Percentiles rank a stretch among this genome's conserved stretches.
Evolutionary conservation across 2,329 filamentous ascomycete genomes (phyloP).

Genomic region (Pyrenophora teres): DNA sequence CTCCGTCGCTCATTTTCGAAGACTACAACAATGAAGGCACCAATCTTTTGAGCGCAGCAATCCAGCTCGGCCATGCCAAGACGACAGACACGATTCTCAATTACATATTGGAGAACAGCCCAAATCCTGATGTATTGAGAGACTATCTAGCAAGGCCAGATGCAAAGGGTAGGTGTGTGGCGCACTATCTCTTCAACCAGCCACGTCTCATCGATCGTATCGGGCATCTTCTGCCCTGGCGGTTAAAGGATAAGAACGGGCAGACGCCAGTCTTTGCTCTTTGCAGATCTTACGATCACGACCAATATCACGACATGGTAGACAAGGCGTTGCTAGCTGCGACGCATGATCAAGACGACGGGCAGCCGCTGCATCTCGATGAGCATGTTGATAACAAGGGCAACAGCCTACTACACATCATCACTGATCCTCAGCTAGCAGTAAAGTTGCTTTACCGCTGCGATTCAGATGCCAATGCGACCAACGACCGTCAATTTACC

Average conservation of each 20-base stretch:
- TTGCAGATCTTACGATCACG: constrained; percentile 93
- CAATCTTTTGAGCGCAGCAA: constrained; percentile 84
- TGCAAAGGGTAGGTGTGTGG: constrained; percentile 81
- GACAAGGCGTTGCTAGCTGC: constrained; percentile 77
- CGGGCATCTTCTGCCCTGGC: constrained; percentile 82
- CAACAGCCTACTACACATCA: constrained; percentile 93
- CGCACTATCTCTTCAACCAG: constrained; percentile 95
- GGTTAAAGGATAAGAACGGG: constrained; percentile 89
- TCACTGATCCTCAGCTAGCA: constrained; percentile 82
- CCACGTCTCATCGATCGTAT: constrained; percentile 79
- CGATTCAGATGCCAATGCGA: constrained; percentile 94
- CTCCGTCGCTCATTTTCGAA: constrained; percentile 70
- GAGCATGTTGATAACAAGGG: constrained; percentile 92
- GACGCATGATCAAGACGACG: constrained; percentile 74
- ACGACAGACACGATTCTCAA: constrained; percentile 77
- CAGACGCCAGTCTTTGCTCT: constrained; percentile 97
- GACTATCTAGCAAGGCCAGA: constrained; percentile 79
- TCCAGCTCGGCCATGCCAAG: constrained; percentile 78
- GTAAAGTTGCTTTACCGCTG: constrained; percentile 77
- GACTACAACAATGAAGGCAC: constrained; percentile 91
- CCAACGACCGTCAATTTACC: constrained; percentile 93
- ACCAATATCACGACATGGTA: constrained; percentile 86
- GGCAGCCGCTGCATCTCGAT: constrained; percentile 81
- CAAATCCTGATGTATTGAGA: constrained; percentile 61
- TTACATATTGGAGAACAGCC: constrained; percentile 64